Percentiles rank a stretch among this genome's conserved stretches.
phyloP scores from a whole-genome alignment of 495 filamentous ascomycete genomes.

The Talaromyces proteolyticus region DNA sequence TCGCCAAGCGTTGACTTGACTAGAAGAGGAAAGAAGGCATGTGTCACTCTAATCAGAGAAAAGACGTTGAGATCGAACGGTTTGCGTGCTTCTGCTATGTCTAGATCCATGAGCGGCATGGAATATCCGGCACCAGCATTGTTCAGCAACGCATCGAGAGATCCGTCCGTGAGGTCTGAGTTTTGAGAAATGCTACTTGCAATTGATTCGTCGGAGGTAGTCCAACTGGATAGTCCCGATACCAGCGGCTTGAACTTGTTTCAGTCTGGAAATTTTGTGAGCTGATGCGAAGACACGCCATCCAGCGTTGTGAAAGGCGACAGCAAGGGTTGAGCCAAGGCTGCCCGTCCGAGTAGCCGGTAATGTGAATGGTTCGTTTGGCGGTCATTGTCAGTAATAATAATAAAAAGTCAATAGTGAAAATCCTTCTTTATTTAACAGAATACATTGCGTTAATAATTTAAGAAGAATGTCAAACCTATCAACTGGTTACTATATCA shows the following conservation, averaged over 20 bases:
- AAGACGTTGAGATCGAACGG: constrained; percentile 41
- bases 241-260: constrained; percentile 13
- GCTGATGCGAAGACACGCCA: constrained; percentile 40
- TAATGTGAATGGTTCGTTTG: constrained; percentile 36
- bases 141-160: constrained; percentile 34
- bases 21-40: constrained; percentile 36
- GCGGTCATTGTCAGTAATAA: too few species aligned
- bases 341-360: constrained; percentile 40
- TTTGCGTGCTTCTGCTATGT: constrained; percentile 22
- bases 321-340: constrained; percentile 34
- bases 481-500: too few species aligned
- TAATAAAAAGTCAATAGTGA: too few species aligned
- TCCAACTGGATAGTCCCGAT: constrained; percentile 29
- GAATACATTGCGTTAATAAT: too few species aligned
- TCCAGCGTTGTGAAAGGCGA: constrained; percentile 25
- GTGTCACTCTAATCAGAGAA: constrained; percentile 23
- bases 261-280: constrained; percentile 33
- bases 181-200: constrained; percentile 2
- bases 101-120: constrained; percentile 27
- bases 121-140: constrained; percentile 30
- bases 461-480: too few species aligned
- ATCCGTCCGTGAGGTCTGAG: constrained; percentile 9
- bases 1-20: constrained; percentile 21
- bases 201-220: constrained; percentile 21
- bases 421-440: too few species aligned